Conservation (phyloP, 2,329 filamentous ascomycete species). For the Exophiala viscosa region DNA sequence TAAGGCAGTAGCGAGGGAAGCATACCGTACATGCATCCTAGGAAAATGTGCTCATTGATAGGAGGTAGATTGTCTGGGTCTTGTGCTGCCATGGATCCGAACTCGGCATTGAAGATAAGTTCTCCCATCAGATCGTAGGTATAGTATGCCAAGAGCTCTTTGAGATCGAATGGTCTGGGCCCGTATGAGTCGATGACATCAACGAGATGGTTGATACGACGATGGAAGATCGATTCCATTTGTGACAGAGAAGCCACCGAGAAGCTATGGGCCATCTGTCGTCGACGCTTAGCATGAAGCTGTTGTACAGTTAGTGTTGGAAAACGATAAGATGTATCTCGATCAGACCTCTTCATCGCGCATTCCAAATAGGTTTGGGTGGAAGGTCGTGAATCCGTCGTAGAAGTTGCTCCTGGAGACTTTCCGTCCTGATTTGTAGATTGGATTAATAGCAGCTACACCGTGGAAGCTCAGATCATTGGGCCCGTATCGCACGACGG, state of each 20-base stretch:
- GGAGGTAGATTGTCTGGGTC: conserved; percentile 12
- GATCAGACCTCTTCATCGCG: conserved; percentile 12
- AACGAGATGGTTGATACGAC: conserved; percentile 11
- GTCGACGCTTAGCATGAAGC: conserved; percentile 14
- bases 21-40: conserved; percentile 13
- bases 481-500: conserved; percentile 16
- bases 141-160: conserved; percentile 15
- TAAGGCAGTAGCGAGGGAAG: conserved; percentile 14
- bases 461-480: conserved; percentile 53
- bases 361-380: conserved; percentile 17
- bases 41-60: conserved; percentile 17
- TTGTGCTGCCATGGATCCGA: conserved; percentile 26
- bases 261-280: conserved; percentile 20
- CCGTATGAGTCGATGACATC: conserved; percentile 10
- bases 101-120: conserved; percentile 34
- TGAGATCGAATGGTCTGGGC: conserved; percentile 10
- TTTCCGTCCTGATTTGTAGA: conserved; percentile 36
- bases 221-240: conserved; percentile 18
- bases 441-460: conserved; percentile 52
- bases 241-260: conserved; percentile 12
- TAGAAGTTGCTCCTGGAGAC: conserved; percentile 13
- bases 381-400: conserved; percentile 15
- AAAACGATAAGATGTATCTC: neutral
- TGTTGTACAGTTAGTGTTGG: neutral
- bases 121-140: conserved; percentile 36